phyloP scores from a whole-genome alignment of 2,329 filamentous ascomycete genomes.

The Parastagonospora avenae region DNA sequence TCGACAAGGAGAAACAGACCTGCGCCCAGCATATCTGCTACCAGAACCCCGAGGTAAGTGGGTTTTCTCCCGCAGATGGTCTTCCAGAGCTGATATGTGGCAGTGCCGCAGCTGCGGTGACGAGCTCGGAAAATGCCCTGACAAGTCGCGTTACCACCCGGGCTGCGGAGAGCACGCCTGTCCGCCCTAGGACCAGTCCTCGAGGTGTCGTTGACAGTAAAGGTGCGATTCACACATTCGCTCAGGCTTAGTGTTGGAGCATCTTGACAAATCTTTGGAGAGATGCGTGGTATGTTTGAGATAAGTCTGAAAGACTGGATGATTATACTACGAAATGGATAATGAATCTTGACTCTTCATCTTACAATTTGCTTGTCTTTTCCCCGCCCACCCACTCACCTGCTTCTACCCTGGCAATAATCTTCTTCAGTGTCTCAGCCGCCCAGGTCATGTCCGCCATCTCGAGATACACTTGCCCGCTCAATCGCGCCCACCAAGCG shows the following conservation, averaged over 20 bases:
- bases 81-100: neutral
- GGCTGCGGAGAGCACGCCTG: neutral
- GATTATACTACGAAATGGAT: too few species aligned
- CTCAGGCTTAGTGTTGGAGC: too few species aligned
- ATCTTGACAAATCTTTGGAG: too few species aligned
- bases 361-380: constrained; percentile 8
- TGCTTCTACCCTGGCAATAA: constrained; percentile 59
- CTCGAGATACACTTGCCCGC: constrained; percentile 85
- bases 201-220: neutral
- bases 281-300: too few species aligned
- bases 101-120: neutral
- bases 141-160: constrained; percentile 4
- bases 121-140: constrained; percentile 4
- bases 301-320: too few species aligned
- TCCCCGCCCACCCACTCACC: constrained; percentile 44
- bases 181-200: neutral
- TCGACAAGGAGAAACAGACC: constrained; percentile 15
- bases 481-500: constrained; percentile 73
- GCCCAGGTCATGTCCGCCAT: constrained; percentile 76
- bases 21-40: constrained; percentile 22
- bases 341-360: neutral
- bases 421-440: constrained; percentile 61
- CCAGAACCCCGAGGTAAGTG: constrained; percentile 5
- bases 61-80: too few species aligned
- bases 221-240: too few species aligned